A percentile compares a stretch with the other conserved stretches of the same genome.
These are phyloP conservation scores for Saitozyma podzolica DNA, from an alignment of 768 basidiomycete species.

Conservation along the genomic window DNA sequence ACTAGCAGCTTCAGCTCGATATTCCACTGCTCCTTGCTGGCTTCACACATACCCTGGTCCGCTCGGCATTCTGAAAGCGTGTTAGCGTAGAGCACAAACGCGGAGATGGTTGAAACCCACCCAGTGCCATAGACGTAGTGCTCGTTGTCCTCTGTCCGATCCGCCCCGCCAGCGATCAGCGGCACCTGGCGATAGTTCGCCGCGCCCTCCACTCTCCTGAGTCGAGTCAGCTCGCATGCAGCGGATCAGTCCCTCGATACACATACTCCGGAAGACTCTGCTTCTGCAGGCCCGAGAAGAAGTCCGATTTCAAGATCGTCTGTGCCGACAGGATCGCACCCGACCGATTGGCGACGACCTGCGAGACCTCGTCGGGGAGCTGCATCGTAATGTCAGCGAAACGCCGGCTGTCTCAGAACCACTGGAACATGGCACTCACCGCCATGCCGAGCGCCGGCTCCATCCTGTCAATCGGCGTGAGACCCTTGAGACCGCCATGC, in stretches of 20 bases:
- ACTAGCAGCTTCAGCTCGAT: slow-evolving; percentile 53
- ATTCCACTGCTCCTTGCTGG: background rate
- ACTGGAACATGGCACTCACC: slow-evolving; percentile 22
- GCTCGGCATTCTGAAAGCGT: slow-evolving; percentile 77
- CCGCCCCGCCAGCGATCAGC: slow-evolving; percentile 55
- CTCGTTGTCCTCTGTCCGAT: slow-evolving; percentile 45
- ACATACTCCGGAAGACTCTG: slow-evolving; percentile 90
- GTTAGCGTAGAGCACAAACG: slow-evolving; percentile 6
- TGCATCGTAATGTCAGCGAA: slow-evolving; percentile 9
- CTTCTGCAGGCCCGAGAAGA: slow-evolving; percentile 70
- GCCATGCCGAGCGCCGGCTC: slow-evolving; percentile 46
- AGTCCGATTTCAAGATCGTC: slow-evolving; percentile 70
- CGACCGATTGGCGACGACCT: slow-evolving; percentile 77
- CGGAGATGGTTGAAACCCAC: slow-evolving; percentile 16
- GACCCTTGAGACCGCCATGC: slow-evolving; percentile 70
- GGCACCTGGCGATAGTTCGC: slow-evolving; percentile 88
- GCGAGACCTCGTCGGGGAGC: slow-evolving; percentile 84
- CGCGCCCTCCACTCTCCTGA: slow-evolving; percentile 78
- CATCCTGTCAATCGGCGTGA: slow-evolving; percentile 74
- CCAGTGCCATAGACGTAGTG: slow-evolving; percentile 55
- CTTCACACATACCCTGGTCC: slow-evolving; percentile 66
- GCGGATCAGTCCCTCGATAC: background rate
- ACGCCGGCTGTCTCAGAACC: background rate
- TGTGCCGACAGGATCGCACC: slow-evolving; percentile 73
- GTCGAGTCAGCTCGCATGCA: background rate